These are phyloP conservation scores for Neoboletus brunneissimus DNA, from an alignment of 768 basidiomycete genomes.

Conservation along the genomic window DNA sequence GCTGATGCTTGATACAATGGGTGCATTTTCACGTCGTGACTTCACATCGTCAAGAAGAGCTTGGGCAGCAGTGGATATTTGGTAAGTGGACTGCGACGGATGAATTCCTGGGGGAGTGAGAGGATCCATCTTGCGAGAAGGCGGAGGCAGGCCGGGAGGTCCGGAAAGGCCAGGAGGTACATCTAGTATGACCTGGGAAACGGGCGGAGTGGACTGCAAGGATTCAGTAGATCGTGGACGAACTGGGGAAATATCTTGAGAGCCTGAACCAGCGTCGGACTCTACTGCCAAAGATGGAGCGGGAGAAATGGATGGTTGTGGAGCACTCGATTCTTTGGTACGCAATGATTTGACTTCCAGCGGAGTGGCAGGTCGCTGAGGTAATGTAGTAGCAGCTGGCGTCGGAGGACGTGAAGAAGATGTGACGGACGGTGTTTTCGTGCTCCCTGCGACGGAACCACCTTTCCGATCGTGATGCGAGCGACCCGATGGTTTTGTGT, in stretches of 20 bases:
- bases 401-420: conserved; percentile 59
- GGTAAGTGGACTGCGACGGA: conserved; percentile 58
- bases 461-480: conserved; percentile 44
- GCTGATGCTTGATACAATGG: conserved; percentile 43
- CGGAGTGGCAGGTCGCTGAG: conserved; percentile 45
- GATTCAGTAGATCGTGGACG: conserved; percentile 43
- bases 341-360: conserved; percentile 40
- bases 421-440: conserved; percentile 45
- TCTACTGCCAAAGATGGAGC: conserved; percentile 49
- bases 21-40: conserved; percentile 61
- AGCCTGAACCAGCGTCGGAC: conserved; percentile 45
- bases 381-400: conserved; percentile 39
- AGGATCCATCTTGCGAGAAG: conserved; percentile 49
- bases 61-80: conserved; percentile 83
- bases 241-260: conserved; percentile 42
- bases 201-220: conserved; percentile 34
- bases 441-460: conserved; percentile 30
- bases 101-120: conserved; percentile 43
- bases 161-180: conserved; percentile 60
- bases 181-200: conserved; percentile 52
- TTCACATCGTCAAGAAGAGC: conserved; percentile 83
- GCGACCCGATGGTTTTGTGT: conserved; percentile 37
- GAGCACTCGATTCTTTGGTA: conserved; percentile 42
- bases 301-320: conserved; percentile 38
- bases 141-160: conserved; percentile 47